A percentile compares a stretch with the other conserved stretches of the same genome.
phyloP scores from a whole-genome alignment of 129 eudicot species.

The Chrysanthemum makinoi region DNA sequence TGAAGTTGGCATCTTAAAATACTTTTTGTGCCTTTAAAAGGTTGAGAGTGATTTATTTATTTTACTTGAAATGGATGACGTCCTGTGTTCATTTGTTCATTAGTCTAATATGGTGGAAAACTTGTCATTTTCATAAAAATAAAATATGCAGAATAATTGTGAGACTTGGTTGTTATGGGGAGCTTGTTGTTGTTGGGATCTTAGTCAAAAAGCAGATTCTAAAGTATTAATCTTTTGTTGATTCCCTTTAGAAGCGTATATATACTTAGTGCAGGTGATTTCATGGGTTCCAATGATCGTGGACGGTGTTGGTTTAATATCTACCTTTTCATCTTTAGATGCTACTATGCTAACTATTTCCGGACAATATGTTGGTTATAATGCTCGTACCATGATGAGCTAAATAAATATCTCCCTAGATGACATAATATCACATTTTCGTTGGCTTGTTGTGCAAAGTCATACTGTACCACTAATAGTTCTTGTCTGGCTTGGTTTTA shows the following conservation, averaged over 20 bases:
- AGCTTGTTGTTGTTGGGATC: slow-evolving; percentile 33
- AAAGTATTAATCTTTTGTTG: slow-evolving; percentile 9
- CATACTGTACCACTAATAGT: slow-evolving; percentile 2
- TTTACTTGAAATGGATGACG: slow-evolving; percentile 25
- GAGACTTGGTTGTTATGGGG: slow-evolving; percentile 16
- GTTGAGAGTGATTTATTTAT: slow-evolving; percentile 8
- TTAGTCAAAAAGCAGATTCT: slow-evolving; percentile 36
- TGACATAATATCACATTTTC: not conserved
- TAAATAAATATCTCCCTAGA: too few relatives aligned
- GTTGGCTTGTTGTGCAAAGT: slow-evolving; percentile 4
- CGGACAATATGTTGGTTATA: slow-evolving; percentile 1
- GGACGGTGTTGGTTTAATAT: too few relatives aligned
- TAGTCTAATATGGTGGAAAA: slow-evolving; percentile 28
- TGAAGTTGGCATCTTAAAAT: slow-evolving; percentile 6
- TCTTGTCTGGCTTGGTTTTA: slow-evolving; percentile 10
- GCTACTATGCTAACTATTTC: not conserved
- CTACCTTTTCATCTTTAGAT: too few relatives aligned
- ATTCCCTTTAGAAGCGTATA: slow-evolving; percentile 19
- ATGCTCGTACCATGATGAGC: not conserved
- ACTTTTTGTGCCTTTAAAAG: slow-evolving; percentile 10
- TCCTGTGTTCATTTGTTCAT: slow-evolving; percentile 27
- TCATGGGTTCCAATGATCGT: slow-evolving; percentile 25
- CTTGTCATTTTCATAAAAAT: slow-evolving; percentile 34
- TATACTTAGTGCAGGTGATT: slow-evolving; percentile 10
- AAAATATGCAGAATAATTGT: slow-evolving; percentile 23